A percentile compares a stretch with the other conserved stretches of the same genome.
Conservation (phyloP, 768 basidiomycete species). For the Boletus sp. region DNA sequence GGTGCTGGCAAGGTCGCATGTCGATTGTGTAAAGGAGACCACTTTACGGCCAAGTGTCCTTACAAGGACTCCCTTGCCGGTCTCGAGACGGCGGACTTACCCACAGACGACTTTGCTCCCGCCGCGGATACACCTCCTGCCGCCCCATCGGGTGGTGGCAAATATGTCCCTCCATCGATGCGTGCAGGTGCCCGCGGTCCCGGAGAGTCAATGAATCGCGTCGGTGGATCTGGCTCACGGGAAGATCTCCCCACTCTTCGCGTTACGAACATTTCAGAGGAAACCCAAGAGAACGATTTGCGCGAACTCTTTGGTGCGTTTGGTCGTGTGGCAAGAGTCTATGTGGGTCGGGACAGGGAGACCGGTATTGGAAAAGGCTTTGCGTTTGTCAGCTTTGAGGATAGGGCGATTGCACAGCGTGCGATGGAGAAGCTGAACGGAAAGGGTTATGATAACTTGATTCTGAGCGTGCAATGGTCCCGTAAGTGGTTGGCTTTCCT, state of each 20-base stretch:
- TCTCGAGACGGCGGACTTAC: constrained; percentile 56
- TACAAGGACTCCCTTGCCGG: constrained; percentile 92
- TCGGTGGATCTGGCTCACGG: constrained; percentile 51
- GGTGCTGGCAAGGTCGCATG: constrained; percentile 89
- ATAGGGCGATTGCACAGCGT: constrained; percentile 69
- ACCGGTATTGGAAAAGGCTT: constrained; percentile 96
- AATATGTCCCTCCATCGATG: constrained; percentile 95
- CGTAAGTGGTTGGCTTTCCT: constrained; percentile 39
- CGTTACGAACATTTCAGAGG: constrained; percentile 95
- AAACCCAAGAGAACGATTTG: constrained; percentile 92
- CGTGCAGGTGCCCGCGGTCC: constrained; percentile 65
- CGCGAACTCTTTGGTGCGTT: constrained; percentile 88
- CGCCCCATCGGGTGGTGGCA: constrained; percentile 61
- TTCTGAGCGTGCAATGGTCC: constrained; percentile 67
- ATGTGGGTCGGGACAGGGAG: constrained; percentile 92
- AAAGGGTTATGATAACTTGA: constrained; percentile 89
- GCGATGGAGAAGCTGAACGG: constrained; percentile 94
- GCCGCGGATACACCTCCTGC: constrained; percentile 32
- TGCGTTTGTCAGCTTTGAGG: constrained; percentile 96
- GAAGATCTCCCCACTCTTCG: constrained; percentile 96
- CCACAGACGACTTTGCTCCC: constrained; percentile 35
- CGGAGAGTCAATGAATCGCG: constrained; percentile 68
- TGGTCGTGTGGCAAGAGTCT: constrained; percentile 84
- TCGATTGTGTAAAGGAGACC: constrained; percentile 93
- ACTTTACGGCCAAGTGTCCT: constrained; percentile 98